Evolutionary conservation across 169 alveolate genomes (phyloP).

Genomic region (Plasmodium knowlesi): DNA sequence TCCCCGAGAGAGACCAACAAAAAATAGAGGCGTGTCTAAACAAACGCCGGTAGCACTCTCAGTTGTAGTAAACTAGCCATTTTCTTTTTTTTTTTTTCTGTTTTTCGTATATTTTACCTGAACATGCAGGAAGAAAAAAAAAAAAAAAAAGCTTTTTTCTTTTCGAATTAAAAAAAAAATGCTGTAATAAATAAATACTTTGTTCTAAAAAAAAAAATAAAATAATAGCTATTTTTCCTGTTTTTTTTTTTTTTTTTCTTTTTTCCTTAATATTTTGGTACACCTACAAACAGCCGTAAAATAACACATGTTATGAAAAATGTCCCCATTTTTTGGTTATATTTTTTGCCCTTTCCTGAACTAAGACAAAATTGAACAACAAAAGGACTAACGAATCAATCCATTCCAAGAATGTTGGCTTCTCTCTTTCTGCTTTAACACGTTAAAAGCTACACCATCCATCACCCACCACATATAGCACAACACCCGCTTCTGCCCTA

Average conservation of each 20-base stretch:
- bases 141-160: slow-evolving; percentile 3
- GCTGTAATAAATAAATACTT: background rate
- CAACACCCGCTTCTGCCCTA: background rate
- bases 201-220: slow-evolving; percentile 15
- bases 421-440: background rate
- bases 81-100: slow-evolving; percentile 6
- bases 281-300: slow-evolving; percentile 7
- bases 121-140: background rate
- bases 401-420: background rate
- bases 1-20: background rate
- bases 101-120: slow-evolving; percentile 7
- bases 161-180: background rate
- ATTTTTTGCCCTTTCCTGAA: background rate
- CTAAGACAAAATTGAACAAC: slow-evolving; percentile 6
- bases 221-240: background rate
- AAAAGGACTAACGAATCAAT: background rate
- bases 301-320: background rate
- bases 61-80: background rate
- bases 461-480: background rate
- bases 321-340: background rate
- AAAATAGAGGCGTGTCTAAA: background rate
- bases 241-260: background rate
- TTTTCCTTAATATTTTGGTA: background rate
- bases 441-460: background rate
- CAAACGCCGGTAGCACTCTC: background rate